Conservation (phyloP, 352 stramenopile species). For the Phytophthora pseudosyringae region DNA sequence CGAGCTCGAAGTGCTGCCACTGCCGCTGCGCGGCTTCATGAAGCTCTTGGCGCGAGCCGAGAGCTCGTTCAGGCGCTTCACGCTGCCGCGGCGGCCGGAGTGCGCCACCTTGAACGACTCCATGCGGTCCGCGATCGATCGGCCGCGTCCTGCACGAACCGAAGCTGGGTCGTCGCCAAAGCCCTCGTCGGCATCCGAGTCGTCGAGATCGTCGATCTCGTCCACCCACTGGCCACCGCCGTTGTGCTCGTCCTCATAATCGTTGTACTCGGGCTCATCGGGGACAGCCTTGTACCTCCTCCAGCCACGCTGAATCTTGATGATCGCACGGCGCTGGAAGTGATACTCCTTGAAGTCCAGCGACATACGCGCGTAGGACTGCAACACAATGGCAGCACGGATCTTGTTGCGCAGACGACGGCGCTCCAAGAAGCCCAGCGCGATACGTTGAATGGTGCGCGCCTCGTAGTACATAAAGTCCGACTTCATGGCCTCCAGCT, state of each 20-base stretch:
- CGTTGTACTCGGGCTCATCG: conserved; percentile 39
- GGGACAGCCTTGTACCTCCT: conserved; percentile 53
- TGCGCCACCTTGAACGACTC: conserved; percentile 63
- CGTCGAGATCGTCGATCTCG: conserved; percentile 43
- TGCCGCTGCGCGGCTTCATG: conserved; percentile 68
- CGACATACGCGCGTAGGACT: conserved; percentile 83
- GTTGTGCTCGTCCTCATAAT: conserved; percentile 47
- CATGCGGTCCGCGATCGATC: conserved; percentile 69
- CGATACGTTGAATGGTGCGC: conserved; percentile 86
- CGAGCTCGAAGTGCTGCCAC: conserved; percentile 69
- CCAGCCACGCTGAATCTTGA: conserved; percentile 79
- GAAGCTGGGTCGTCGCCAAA: conserved; percentile 52
- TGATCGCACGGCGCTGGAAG: conserved; percentile 69
- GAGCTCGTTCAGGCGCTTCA: conserved; percentile 80
- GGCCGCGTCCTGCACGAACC: conserved; percentile 41
- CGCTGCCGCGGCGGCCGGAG: conserved; percentile 50
- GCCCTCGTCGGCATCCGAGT: conserved; percentile 60
- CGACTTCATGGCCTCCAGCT: conserved; percentile 93
- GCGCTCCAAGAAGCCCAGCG: conserved; percentile 81
- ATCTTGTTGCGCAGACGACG: conserved; percentile 73
- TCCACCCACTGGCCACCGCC: conserved; percentile 55
- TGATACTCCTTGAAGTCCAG: conserved; percentile 79
- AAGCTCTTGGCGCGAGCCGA: conserved; percentile 75
- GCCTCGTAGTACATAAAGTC: conserved; percentile 92
- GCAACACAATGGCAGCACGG: conserved; percentile 71